phyloP scores from a whole-genome alignment of 768 basidiomycete species.

The Tylopilus cervinicoccineus region DNA sequence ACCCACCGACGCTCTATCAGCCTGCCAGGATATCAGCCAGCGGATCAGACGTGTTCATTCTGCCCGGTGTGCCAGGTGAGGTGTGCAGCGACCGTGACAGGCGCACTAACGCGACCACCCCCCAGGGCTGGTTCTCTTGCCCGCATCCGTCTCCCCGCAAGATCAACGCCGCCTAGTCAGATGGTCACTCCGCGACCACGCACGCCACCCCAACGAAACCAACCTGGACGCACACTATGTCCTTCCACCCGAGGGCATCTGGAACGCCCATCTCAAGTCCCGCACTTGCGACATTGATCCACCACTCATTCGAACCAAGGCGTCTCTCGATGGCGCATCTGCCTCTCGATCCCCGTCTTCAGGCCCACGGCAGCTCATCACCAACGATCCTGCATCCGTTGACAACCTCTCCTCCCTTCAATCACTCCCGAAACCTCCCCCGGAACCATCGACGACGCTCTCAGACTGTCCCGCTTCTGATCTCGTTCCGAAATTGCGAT shows the following conservation, averaged over 20 bases:
- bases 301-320: slow-evolving; percentile 39
- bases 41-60: slow-evolving; percentile 1
- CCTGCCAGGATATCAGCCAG: slow-evolving; percentile 3
- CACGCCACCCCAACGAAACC: slow-evolving; percentile 77
- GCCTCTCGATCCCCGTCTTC: slow-evolving; percentile 16
- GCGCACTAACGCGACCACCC: neutral
- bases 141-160: slow-evolving; percentile 57
- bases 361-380: slow-evolving; percentile 64
- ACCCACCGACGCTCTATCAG: neutral
- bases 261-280: slow-evolving; percentile 52
- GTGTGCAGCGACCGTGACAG: neutral
- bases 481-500: slow-evolving; percentile 76
- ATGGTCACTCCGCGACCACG: slow-evolving; percentile 75
- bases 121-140: slow-evolving; percentile 81
- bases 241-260: slow-evolving; percentile 73
- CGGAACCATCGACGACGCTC: slow-evolving; percentile 60
- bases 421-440: slow-evolving; percentile 54
- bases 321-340: slow-evolving; percentile 18
- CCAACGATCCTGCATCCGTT: slow-evolving; percentile 65
- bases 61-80: slow-evolving; percentile 41
- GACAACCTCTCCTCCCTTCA: slow-evolving; percentile 52
- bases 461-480: slow-evolving; percentile 46
- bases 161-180: slow-evolving; percentile 66
- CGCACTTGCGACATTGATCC: slow-evolving; percentile 34
- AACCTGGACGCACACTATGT: slow-evolving; percentile 86